These are phyloP conservation scores for Cerrena zonata DNA, from an alignment of 1,284 basidiomycete genomes.

Conservation along the genomic window DNA sequence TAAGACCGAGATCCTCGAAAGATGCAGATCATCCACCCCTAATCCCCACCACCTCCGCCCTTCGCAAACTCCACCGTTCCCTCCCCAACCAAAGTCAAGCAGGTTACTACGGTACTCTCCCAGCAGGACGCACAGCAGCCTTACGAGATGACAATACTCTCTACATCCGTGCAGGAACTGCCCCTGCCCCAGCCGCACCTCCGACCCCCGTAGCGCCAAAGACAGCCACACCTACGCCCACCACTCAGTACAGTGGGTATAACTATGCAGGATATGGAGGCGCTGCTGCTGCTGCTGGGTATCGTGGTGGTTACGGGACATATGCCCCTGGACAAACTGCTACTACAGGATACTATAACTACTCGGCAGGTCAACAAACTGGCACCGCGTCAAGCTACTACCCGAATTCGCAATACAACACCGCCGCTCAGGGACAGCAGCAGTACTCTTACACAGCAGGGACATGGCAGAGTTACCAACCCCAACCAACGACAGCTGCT, in stretches of 20 bases:
- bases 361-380: conserved; percentile 10
- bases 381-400: conserved; percentile 20
- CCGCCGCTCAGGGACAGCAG: conserved; percentile 15
- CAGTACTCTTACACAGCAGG: conserved; percentile 30
- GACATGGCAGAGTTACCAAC: conserved; percentile 29
- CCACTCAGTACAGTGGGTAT: conserved; percentile 20
- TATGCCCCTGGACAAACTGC: conserved; percentile 24
- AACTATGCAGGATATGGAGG: conserved; percentile 19
- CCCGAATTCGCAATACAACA: conserved; percentile 22
- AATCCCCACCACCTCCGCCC: conserved; percentile 51
- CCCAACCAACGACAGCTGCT: conserved; percentile 20
- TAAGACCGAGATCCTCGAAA: conserved; percentile 57
- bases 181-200: conserved; percentile 29
- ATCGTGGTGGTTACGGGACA: conserved; percentile 25
- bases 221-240: conserved; percentile 10
- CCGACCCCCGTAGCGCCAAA: conserved; percentile 19
- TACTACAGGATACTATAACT: conserved; percentile 23
- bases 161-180: conserved; percentile 47
- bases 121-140: conserved; percentile 49
- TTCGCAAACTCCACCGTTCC: conserved; percentile 64
- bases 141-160: conserved; percentile 68
- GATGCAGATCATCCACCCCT: conserved; percentile 35
- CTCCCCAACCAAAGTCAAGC: conserved; percentile 52
- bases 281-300: conserved; percentile 14
- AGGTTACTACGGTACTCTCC: conserved; percentile 72